phyloP scores from a whole-genome alignment of 2,329 filamentous ascomycete genomes.

The Alternaria triticimaculans region DNA sequence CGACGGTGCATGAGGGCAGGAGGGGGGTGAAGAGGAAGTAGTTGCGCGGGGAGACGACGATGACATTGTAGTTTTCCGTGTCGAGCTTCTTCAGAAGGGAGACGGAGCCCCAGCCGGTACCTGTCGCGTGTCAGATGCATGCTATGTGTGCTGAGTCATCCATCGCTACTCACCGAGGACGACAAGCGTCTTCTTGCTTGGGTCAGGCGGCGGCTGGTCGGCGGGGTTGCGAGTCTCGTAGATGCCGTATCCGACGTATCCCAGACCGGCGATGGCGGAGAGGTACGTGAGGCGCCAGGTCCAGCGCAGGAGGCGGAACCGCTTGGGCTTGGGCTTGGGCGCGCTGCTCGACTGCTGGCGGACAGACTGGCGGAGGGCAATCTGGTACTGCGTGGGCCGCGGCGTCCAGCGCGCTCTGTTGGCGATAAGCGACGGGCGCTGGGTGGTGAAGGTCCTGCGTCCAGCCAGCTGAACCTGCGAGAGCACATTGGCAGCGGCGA shows the following conservation, averaged over 20 bases:
- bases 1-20: slow-evolving; percentile 95
- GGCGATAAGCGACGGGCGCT: slow-evolving; percentile 43
- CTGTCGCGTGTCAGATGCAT: slow-evolving; percentile 56
- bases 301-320: slow-evolving; percentile 76
- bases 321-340: slow-evolving; percentile 44
- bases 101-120: slow-evolving; percentile 95
- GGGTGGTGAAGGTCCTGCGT: slow-evolving; percentile 45
- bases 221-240: slow-evolving; percentile 82
- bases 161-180: slow-evolving; percentile 73
- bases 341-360: slow-evolving; percentile 43
- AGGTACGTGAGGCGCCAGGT: slow-evolving; percentile 84
- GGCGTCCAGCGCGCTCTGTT: slow-evolving; percentile 44
- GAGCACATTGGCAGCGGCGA: slow-evolving; percentile 39
- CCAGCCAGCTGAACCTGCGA: slow-evolving; percentile 43
- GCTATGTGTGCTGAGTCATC: neutral
- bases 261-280: slow-evolving; percentile 71
- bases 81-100: slow-evolving; percentile 98
- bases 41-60: slow-evolving; percentile 97
- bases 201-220: slow-evolving; percentile 80
- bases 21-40: slow-evolving; percentile 99
- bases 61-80: slow-evolving; percentile 98
- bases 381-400: slow-evolving; percentile 43
- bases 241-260: slow-evolving; percentile 78
- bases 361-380: slow-evolving; percentile 45
- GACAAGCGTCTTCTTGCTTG: slow-evolving; percentile 94